These are phyloP conservation scores for Gracilaria vermiculophylla DNA, from an alignment of 23 red algal genomes.

Conservation along the genomic window DNA sequence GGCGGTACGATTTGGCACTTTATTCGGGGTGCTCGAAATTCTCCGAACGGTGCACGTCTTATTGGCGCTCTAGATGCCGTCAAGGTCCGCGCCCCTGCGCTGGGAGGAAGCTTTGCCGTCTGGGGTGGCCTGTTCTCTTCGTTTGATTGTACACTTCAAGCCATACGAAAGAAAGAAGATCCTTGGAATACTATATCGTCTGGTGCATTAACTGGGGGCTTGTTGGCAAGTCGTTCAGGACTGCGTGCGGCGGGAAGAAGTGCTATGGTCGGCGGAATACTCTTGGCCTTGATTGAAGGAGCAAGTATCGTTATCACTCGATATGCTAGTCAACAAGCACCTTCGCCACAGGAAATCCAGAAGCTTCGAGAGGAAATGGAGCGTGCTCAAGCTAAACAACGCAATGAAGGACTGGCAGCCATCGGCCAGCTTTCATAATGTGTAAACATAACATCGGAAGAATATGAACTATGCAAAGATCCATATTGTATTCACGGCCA, in stretches of 20 bases:
- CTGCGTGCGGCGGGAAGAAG: constrained; percentile 65
- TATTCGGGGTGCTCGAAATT: constrained; percentile 89
- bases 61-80: constrained; percentile 93
- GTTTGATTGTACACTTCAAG: constrained; percentile 93
- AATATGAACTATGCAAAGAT: too few relatives aligned
- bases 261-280: constrained; percentile 82
- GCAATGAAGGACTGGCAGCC: constrained; percentile 35
- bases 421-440: neutral
- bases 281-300: constrained; percentile 96
- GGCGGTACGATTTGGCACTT: constrained; percentile 98
- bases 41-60: constrained; percentile 83
- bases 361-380: constrained; percentile 64
- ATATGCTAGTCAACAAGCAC: constrained; percentile 7
- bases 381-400: constrained; percentile 1
- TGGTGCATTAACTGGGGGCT: constrained; percentile 91
- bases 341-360: constrained; percentile 40
- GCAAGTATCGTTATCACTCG: constrained; percentile 69
- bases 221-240: constrained; percentile 83
- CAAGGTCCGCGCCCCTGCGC: constrained; percentile 83
- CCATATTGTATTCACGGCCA: too few relatives aligned
- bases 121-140: constrained; percentile 99
- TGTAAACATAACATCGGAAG: too few relatives aligned
- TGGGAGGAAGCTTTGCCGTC: constrained; percentile 97
- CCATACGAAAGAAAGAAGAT: constrained; percentile 89
- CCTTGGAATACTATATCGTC: constrained; percentile 92